These are phyloP conservation scores for Zygotorulaspora sp. DNA, from an alignment of 805 yeast species.

Conservation along the genomic window DNA sequence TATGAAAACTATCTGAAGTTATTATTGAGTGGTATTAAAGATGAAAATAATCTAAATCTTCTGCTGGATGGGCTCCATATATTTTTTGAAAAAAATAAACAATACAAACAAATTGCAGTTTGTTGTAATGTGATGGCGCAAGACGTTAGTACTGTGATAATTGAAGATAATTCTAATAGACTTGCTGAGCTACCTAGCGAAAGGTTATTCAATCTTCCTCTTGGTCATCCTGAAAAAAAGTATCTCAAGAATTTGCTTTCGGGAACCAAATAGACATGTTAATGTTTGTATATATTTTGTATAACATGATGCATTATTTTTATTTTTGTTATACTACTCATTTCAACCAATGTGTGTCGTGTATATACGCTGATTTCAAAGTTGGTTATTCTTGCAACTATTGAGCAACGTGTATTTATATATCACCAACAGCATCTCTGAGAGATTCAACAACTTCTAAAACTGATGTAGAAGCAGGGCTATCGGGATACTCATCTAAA, in stretches of 20 bases:
- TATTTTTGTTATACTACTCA: neutral
- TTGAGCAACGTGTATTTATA: constrained; percentile 17
- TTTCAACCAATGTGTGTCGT: no score
- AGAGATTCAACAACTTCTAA: constrained; percentile 73
- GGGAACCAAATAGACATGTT: constrained; percentile 7
- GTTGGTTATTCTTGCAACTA: no score
- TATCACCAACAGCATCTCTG: constrained; percentile 49
- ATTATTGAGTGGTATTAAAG: constrained; percentile 24
- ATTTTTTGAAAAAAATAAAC: constrained; percentile 35
- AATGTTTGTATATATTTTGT: neutral
- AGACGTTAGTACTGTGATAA: constrained; percentile 33
- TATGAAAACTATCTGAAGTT: constrained; percentile 47
- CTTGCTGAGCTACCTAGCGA: constrained; percentile 3
- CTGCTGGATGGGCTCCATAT: constrained; percentile 46
- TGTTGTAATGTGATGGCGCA: constrained; percentile 53
- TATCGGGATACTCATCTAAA: constrained; percentile 77
- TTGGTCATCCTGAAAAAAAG: constrained; percentile 30
- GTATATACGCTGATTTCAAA: no score
- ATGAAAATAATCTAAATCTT: constrained; percentile 34
- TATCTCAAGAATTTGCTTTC: constrained; percentile 34
- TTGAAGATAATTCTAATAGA: constrained; percentile 5
- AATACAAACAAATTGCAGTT: constrained; percentile 37
- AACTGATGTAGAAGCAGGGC: constrained; percentile 88
- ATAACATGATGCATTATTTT: neutral
- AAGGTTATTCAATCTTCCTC: constrained; percentile 20